phyloP scores from a whole-genome alignment of 371 early-diverging fungal genomes.

The Mucor racemosus region DNA sequence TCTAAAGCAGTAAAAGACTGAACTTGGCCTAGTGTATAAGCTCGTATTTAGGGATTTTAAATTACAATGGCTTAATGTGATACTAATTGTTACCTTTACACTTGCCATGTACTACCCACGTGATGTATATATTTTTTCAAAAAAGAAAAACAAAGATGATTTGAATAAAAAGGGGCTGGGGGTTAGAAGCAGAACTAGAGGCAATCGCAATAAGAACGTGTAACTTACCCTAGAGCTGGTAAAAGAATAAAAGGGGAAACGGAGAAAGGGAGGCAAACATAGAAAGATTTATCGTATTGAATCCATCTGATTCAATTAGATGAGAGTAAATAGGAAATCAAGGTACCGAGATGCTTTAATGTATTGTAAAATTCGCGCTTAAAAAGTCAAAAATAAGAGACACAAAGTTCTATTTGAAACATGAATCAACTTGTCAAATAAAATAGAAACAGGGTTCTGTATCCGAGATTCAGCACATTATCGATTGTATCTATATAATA shows the following conservation, averaged over 20 bases:
- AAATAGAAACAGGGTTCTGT: neutral
- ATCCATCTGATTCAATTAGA: neutral
- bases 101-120: neutral
- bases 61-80: neutral
- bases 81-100: neutral
- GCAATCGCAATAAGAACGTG: constrained; percentile 2
- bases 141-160: neutral
- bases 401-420: neutral
- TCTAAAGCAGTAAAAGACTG: neutral
- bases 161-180: neutral
- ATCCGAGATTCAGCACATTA: neutral
- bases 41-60: neutral
- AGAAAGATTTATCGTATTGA: neutral
- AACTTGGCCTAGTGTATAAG: no score
- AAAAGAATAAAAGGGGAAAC: neutral
- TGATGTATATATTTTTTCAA: neutral
- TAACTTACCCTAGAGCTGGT: neutral
- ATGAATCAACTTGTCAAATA: neutral
- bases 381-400: neutral
- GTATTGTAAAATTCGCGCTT: neutral
- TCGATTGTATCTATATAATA: neutral
- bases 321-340: neutral
- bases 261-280: neutral
- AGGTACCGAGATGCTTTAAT: neutral
- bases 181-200: neutral